Percentiles rank a stretch among this genome's conserved stretches.
Evolutionary conservation across 805 yeast species (phyloP).

Genomic region (Pichia heedii): DNA sequence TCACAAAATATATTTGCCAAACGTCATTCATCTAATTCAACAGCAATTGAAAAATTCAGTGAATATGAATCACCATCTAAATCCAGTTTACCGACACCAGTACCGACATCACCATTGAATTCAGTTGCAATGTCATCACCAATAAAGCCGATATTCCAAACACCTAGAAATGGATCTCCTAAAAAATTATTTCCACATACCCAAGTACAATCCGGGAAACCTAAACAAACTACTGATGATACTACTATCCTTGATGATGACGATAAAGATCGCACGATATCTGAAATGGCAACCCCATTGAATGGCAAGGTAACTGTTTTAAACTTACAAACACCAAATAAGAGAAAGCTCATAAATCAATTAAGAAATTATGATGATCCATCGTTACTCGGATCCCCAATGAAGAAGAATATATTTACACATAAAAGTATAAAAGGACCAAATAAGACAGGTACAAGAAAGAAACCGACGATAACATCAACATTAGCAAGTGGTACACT

Average conservation of each 20-base stretch:
- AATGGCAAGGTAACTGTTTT: slow-evolving; percentile 18
- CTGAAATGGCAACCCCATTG: slow-evolving; percentile 19
- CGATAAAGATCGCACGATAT: slow-evolving; percentile 9
- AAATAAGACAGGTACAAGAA: slow-evolving; percentile 37
- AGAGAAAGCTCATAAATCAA: slow-evolving; percentile 22
- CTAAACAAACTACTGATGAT: background rate
- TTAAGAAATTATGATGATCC: slow-evolving; percentile 25
- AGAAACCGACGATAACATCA: slow-evolving; percentile 46
- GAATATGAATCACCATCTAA: slow-evolving; percentile 1
- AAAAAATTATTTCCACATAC: slow-evolving; percentile 7
- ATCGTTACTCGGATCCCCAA: slow-evolving; percentile 29
- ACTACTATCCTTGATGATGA: slow-evolving; percentile 4
- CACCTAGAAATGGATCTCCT: slow-evolving; percentile 18
- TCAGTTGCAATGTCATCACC: slow-evolving; percentile 18
- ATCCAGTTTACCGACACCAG: slow-evolving; percentile 5
- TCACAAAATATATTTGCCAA: background rate
- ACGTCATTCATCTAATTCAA: background rate
- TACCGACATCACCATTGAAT: slow-evolving; percentile 10
- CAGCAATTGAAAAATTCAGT: too few species aligned
- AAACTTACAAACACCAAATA: slow-evolving; percentile 23
- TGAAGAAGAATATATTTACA: slow-evolving; percentile 21
- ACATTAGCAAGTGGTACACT: slow-evolving; percentile 84
- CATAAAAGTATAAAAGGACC: slow-evolving; percentile 27
- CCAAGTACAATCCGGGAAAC: background rate
- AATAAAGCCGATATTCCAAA: slow-evolving; percentile 21